Percentiles rank a stretch among this genome's conserved stretches.
Conservation (phyloP, 768 basidiomycete species). For the Hortiboletus campestris region DNA sequence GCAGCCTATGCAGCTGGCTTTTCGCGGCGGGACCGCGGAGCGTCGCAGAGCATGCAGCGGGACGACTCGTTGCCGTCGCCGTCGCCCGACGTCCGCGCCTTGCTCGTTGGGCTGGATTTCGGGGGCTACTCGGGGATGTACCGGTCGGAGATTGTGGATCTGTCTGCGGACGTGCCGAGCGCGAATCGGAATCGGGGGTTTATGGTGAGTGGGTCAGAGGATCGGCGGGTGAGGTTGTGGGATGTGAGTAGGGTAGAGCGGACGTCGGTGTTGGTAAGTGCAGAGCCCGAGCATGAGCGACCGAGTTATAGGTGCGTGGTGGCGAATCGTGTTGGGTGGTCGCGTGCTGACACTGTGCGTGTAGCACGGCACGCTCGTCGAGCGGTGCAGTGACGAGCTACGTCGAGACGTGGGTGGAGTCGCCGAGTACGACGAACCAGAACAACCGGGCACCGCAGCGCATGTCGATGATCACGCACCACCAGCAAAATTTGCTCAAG, state of each 20-base stretch:
- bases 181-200: constrained; percentile 60
- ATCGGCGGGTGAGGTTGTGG: constrained; percentile 85
- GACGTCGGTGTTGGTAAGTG: constrained; percentile 76
- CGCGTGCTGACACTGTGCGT: not conserved
- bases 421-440: constrained; percentile 43
- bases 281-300: constrained; percentile 71
- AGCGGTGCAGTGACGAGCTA: constrained; percentile 49
- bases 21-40: constrained; percentile 27
- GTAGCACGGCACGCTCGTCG: constrained; percentile 33
- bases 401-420: constrained; percentile 61
- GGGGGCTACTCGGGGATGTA: constrained; percentile 62
- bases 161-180: constrained; percentile 38
- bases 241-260: constrained; percentile 73
- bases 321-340: not conserved
- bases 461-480: constrained; percentile 74
- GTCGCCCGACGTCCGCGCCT: constrained; percentile 64
- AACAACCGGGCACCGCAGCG: constrained; percentile 71
- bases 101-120: constrained; percentile 75
- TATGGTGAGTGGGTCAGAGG: constrained; percentile 87
- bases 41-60: constrained; percentile 35
- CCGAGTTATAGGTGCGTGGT: constrained; percentile 68
- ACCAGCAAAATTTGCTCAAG: constrained; percentile 80
- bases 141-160: constrained; percentile 48
- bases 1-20: constrained; percentile 23
- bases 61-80: constrained; percentile 43